Evolutionary conservation across 139 green algal genomes (phyloP).

Genomic region (Coelastrella sp.): DNA sequence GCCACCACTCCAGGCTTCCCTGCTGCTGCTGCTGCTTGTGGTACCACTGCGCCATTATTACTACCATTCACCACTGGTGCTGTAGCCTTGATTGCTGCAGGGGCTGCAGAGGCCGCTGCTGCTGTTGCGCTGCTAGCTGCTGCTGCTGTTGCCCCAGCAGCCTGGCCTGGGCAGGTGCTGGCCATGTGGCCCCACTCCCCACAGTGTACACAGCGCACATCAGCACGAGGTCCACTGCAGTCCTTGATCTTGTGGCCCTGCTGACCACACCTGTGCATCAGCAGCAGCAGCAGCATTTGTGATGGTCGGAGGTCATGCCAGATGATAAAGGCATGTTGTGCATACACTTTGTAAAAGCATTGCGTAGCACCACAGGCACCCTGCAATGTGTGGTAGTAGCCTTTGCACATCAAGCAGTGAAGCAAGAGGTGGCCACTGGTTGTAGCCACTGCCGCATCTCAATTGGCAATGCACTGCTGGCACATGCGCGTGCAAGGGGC

Average conservation of each 20-base stretch:
- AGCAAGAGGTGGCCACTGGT: no score
- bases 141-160: not conserved
- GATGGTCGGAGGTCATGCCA: no score
- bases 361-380: not conserved
- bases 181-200: constrained; percentile 45
- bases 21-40: not conserved
- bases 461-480: no score
- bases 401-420: no score
- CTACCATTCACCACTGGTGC: not conserved
- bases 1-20: not conserved
- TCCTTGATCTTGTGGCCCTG: constrained; percentile 31
- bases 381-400: no score
- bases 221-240: constrained; percentile 11
- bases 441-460: no score
- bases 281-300: not conserved
- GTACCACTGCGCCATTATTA: not conserved
- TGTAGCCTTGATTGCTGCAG: constrained; percentile 13
- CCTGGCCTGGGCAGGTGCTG: constrained; percentile 12
- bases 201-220: constrained; percentile 40
- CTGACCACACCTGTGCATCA: constrained; percentile 10
- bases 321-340: no score
- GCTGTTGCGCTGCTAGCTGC: not conserved
- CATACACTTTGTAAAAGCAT: no score
- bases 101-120: not conserved
- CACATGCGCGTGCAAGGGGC: no score